Base-by-base conservation (phyloP, 2,329 filamentous ascomycete genomes). In the Metarhizium robertsii region DNA sequence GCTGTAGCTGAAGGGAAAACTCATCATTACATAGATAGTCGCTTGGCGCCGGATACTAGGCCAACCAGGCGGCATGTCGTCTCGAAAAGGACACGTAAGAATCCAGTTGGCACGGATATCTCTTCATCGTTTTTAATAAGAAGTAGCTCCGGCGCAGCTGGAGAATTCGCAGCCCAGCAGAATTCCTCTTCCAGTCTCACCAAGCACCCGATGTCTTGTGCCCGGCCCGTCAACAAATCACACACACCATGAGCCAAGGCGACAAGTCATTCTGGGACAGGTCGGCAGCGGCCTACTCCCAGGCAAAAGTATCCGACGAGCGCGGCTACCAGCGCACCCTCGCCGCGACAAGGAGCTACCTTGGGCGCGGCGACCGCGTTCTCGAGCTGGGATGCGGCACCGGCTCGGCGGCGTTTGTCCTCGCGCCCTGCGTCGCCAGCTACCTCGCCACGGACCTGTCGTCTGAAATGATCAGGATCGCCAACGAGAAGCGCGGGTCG, bases 321-420 rank as follows among this genome's bases (percentile, higher is more conserved):
- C 46, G 34, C 11, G 58, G 58, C n/a, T 61, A 60, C 34, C 48
- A 60, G 50, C 57, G 53, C 18, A 61, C 57, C 2, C 54, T 61
- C 3, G 48, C 58, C 11, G 50, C 50, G 11, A 57, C 58, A 20
- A 45, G 42, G 34, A 38, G 7, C 14, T 50, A 52, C 29, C 53
- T 61, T 13, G 58, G 59, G 25, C 40, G 53, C 1, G 54, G 51
- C 18, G 57, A 61, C 46, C 25, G 8, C n/a, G 57, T 60, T 18
- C 52, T 61, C 29, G 58, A 61, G 54, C 46, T 61, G 20, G 60
- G 60, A 29, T 61, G 60, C 50, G 60, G 60, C 10, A 60, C 60
- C 5, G 60, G 60, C 11, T 57, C 60, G 7, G 54, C 60, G 16
- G 60, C 60, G 16, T 55, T 61, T 11, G 30, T 53, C n/a, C 57